phyloP scores from a whole-genome alignment of 2,329 filamentous ascomycete genomes.

The Colletotrichum musae region DNA sequence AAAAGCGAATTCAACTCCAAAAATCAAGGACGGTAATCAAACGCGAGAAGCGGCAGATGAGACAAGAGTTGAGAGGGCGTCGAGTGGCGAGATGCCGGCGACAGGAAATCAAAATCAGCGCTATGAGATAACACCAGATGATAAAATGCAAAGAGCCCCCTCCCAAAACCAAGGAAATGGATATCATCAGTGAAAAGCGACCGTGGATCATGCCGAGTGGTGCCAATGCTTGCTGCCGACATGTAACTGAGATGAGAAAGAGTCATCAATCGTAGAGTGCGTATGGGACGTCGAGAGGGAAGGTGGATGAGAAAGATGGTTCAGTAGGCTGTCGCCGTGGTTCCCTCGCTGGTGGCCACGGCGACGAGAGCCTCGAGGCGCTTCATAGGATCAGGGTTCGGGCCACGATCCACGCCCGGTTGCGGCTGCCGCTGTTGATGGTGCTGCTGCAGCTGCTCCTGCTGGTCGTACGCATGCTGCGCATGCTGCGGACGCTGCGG shows the following conservation, averaged over 20 bases:
- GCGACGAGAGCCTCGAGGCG: conserved; percentile 60
- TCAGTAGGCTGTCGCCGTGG: conserved; percentile 58
- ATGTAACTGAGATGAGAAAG: conserved; percentile 7
- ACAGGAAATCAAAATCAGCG: conserved; percentile 24
- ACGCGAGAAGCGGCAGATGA: neutral
- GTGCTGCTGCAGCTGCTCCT: conserved; percentile 5
- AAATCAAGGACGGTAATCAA: conserved; percentile 17
- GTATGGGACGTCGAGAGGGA: neutral
- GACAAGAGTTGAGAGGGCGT: conserved; percentile 14
- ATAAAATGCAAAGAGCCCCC: conserved; percentile 27
- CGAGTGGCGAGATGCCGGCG: neutral
- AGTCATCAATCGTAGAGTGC: conserved; percentile 37
- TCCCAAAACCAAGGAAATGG: conserved; percentile 16
- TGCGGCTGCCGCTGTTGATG: conserved; percentile 42
- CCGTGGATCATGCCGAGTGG: conserved; percentile 25
- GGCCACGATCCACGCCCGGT: conserved; percentile 46
- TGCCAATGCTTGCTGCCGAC: conserved; percentile 27
- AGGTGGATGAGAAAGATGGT: neutral
- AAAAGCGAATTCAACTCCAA: conserved; percentile 10
- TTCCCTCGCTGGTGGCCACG: conserved; percentile 60
- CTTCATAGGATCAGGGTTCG: conserved; percentile 52
- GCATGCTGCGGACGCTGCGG: conserved; percentile 42
- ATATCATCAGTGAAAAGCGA: conserved; percentile 38
- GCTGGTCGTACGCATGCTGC: conserved; percentile 38
- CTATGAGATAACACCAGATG: conserved; percentile 37